Conservation (phyloP, 371 early-diverging fungal genomes). For the Dipsacomyces acuminosporus region DNA sequence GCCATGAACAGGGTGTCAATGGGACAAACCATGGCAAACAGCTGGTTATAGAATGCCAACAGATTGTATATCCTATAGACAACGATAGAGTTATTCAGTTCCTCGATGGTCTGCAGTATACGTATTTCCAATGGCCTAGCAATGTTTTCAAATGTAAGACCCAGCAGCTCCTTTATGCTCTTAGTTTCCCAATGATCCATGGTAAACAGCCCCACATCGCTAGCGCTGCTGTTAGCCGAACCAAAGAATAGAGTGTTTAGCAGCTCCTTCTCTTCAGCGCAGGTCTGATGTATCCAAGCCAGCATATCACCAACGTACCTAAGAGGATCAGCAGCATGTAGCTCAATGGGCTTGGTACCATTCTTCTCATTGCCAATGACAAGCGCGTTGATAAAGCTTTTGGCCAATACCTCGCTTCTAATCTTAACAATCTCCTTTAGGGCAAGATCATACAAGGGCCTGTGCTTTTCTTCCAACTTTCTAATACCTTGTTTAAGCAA, state of each 20-base stretch:
- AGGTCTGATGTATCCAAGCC: conserved; percentile 92
- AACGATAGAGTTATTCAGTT: conserved; percentile 39
- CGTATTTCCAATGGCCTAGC: conserved; percentile 50
- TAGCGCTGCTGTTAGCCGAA: neutral
- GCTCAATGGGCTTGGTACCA: conserved; percentile 82
- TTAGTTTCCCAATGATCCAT: neutral
- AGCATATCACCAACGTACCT: conserved; percentile 92
- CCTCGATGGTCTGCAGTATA: conserved; percentile 51
- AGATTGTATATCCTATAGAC: conserved; percentile 51
- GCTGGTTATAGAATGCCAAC: conserved; percentile 52
- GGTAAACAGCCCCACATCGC: neutral
- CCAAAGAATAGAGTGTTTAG: conserved; percentile 64
- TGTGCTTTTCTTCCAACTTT: conserved; percentile 63
- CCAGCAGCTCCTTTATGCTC: conserved; percentile 17
- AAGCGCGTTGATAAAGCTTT: conserved; percentile 73
- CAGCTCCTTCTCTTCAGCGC: conserved; percentile 82
- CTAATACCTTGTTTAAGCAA: conserved; percentile 64
- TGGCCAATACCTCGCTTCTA: conserved; percentile 64
- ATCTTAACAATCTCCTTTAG: conserved; percentile 68
- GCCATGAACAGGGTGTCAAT: conserved; percentile 7
- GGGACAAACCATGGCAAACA: conserved; percentile 40
- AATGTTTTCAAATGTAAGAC: conserved; percentile 23
- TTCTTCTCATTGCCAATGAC: conserved; percentile 83
- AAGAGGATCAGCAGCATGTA: conserved; percentile 85
- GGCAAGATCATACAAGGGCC: conserved; percentile 69